These are phyloP conservation scores for Prunus dulcis DNA, from an alignment of 306 rosid genomes.

Conservation along the genomic window DNA sequence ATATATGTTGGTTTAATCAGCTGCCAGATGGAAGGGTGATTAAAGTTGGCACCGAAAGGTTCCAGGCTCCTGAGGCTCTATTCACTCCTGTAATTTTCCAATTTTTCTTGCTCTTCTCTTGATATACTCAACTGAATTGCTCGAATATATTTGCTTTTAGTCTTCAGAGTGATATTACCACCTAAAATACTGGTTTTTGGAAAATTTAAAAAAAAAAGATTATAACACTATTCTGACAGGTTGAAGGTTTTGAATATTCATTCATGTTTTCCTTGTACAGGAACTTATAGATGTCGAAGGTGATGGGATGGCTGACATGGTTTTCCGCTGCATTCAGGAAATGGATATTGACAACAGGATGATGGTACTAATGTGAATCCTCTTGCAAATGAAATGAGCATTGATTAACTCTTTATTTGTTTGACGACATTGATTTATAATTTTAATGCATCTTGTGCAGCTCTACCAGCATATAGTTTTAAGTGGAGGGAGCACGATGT, in stretches of 20 bases:
- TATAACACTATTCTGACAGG: not conserved
- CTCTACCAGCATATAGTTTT: constrained; percentile 97
- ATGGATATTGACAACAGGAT: constrained; percentile 99
- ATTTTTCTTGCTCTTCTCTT: not conserved
- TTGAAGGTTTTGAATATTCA: constrained; percentile 9
- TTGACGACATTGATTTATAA: not conserved
- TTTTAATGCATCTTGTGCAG: constrained; percentile 46
- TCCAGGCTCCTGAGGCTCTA: constrained; percentile 99
- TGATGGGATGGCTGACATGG: constrained; percentile 99
- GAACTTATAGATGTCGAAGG: constrained; percentile 99
- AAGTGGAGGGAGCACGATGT: constrained; percentile 99
- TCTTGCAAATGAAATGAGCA: not conserved
- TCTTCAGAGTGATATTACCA: not conserved
- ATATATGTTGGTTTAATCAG: constrained; percentile 38
- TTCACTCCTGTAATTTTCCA: constrained; percentile 75
- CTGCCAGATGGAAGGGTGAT: constrained; percentile 99
- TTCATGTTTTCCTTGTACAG: constrained; percentile 37
- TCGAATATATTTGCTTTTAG: not conserved
- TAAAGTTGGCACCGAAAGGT: constrained; percentile 98
- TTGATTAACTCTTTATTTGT: not conserved
- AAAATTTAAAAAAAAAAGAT: not conserved
- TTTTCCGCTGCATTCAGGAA: constrained; percentile 97
- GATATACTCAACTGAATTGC: not conserved
- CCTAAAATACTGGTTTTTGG: not conserved
- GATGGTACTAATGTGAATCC: constrained; percentile 57